Conservation (phyloP, 768 basidiomycete species). For the Pleurotus djamor region DNA sequence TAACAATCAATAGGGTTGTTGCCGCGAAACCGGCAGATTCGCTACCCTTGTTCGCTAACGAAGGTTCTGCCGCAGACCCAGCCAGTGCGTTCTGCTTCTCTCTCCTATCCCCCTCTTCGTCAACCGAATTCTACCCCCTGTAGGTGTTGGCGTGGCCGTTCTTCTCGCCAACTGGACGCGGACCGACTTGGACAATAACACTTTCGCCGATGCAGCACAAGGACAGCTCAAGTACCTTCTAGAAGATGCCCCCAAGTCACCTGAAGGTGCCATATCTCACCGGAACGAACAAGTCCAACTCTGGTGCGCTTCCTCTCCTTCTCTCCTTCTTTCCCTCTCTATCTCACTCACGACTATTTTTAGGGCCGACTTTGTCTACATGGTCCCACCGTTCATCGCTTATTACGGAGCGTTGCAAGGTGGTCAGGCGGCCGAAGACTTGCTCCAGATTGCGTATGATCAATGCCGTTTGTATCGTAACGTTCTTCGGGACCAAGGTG, state of each 20-base stretch:
- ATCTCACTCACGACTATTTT: constrained; percentile 2
- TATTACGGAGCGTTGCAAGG: constrained; percentile 55
- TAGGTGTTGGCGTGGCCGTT: constrained; percentile 52
- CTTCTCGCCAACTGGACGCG: constrained; percentile 54
- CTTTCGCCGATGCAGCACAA: constrained; percentile 39
- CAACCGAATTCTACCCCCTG: constrained; percentile 5
- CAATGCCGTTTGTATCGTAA: constrained; percentile 58
- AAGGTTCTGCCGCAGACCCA: constrained; percentile 60
- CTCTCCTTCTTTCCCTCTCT: background rate
- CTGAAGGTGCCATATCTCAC: constrained; percentile 60
- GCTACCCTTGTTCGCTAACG: constrained; percentile 38
- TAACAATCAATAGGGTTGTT: constrained; percentile 28
- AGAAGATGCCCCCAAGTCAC: constrained; percentile 36
- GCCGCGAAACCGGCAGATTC: constrained; percentile 29
- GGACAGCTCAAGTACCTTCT: constrained; percentile 50
- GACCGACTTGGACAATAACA: constrained; percentile 22
- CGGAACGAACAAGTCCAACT: constrained; percentile 48
- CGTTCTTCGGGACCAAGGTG: constrained; percentile 42
- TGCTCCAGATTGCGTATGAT: constrained; percentile 50
- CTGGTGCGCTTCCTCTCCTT: constrained; percentile 31
- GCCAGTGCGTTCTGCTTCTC: constrained; percentile 36
- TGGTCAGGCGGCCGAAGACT: constrained; percentile 24
- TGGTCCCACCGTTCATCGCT: constrained; percentile 67
- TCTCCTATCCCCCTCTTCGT: background rate
- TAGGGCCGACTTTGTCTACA: constrained; percentile 60